Evolutionary conservation across 352 stramenopile species (phyloP).

Genomic region (Phytophthora fragariae): DNA sequence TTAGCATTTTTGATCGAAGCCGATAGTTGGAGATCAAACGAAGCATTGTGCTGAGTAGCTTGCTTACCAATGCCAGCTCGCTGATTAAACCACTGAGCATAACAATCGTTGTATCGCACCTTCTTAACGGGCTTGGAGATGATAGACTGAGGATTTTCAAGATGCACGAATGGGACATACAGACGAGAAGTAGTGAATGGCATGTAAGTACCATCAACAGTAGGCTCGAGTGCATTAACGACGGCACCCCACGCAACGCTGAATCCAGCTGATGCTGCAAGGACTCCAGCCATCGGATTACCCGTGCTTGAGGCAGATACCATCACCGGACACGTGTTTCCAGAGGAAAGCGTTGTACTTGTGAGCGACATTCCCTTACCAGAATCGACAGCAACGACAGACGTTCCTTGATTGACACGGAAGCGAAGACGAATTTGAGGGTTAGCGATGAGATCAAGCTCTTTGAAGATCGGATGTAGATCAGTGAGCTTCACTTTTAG

Average conservation of each 20-base stretch:
- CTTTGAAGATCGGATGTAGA: too few relatives aligned
- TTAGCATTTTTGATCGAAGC: constrained; percentile 13
- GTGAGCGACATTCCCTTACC: not conserved
- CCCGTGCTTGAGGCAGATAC: not conserved
- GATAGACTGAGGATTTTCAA: too few relatives aligned
- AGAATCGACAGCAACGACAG: not conserved
- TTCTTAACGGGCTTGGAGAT: too few relatives aligned
- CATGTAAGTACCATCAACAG: too few relatives aligned
- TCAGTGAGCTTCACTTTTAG: too few relatives aligned
- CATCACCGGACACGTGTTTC: not conserved
- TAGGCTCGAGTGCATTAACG: not conserved
- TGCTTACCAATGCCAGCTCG: constrained; percentile 1
- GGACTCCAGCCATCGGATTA: constrained; percentile 4
- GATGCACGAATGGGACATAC: too few relatives aligned
- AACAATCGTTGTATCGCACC: constrained; percentile 6
- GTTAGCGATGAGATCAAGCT: too few relatives aligned
- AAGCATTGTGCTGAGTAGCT: not conserved
- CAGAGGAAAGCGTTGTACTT: not conserved
- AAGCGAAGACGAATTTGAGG: constrained; percentile 8
- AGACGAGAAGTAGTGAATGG: too few relatives aligned
- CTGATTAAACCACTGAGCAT: constrained; percentile 18
- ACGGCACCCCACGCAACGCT: constrained; percentile 7
- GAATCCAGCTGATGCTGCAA: not conserved
- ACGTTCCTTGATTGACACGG: constrained; percentile 11
- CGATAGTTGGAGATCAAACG: not conserved